Conservation (phyloP, 306 rosid genomes). For the Cicer judaicum region DNA sequence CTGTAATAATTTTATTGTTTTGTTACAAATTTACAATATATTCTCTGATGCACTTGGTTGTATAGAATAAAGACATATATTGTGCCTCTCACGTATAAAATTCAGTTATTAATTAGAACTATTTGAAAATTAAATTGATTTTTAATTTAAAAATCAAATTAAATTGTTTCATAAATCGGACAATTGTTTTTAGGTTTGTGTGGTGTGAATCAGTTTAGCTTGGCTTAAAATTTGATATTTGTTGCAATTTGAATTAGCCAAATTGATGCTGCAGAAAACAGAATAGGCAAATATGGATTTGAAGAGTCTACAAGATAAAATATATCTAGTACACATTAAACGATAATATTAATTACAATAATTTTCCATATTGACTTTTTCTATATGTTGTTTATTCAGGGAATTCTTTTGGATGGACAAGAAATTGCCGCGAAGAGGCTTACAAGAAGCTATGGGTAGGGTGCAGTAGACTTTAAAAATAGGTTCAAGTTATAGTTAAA, state of each 20-base stretch:
- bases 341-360: not conserved
- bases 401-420: conserved; percentile 51
- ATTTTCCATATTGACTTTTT: not conserved
- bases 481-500: conserved; percentile 55
- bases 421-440: conserved; percentile 73
- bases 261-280: conserved; percentile 45
- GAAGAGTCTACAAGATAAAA: conserved; percentile 64
- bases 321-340: not conserved
- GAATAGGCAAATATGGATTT: conserved; percentile 63
- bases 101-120: no score
- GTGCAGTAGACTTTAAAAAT: conserved; percentile 56
- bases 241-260: conserved; percentile 49
- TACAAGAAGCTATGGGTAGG: conserved; percentile 51
- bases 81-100: no score
- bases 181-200: no score
- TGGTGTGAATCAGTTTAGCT: no score
- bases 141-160: no score
- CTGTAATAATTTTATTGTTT: no score
- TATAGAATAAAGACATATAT: no score
- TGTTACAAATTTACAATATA: no score
- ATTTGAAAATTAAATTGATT: no score
- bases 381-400: conserved; percentile 47
- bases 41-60: no score
- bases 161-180: no score
- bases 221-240: not conserved